Base-by-base conservation (phyloP, 495 filamentous ascomycete genomes). In the Pyronema domesticum region DNA sequence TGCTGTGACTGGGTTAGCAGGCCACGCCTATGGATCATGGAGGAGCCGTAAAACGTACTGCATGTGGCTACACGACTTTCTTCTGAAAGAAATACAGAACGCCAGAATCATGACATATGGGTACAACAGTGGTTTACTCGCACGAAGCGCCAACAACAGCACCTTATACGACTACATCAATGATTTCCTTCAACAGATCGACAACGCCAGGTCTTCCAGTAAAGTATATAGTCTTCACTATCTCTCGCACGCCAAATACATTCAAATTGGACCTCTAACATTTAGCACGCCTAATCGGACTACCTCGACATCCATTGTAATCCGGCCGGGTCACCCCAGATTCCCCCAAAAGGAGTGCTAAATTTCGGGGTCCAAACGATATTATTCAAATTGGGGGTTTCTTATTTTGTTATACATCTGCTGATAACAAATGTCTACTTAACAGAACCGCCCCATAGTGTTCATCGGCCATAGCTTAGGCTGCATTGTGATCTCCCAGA, bases 11-110 rank as follows among this genome's bases (percentile, higher is more conserved):
- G 63, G 63, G 13, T 42, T 66, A 11, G 63, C 50, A 13, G 63
- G 54, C 11, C 55, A 67, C 47, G 61, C 64, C 3, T 70, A 62
- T 45, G 67, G 58, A 45, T 68, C 68, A 8, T 70, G 67, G 67
- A 53, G 62, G 18, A 55, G 58, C 19, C 47, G 58, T 45, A 46
- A 61, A 46, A 59, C 58, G 6, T 13, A 46, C 33, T 33, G 49
- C 2, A 68, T 69, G 64, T 69, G 63, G 67, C 64, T 70, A 3
- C 57, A 64, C 14, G 61, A 70, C 52, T 63, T 64, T 46, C 57
- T 70, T 6, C 62, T 64, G 0, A 55, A 57, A 18, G 65, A 64
- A 47, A 34, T 67, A 17, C 42, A 54, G 10, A 51, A 64, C 14
- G 55, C 54, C 37, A 50, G 64, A 19, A 61, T 64, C 1, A 58